Base-by-base conservation (phyloP, 805 yeast genomes). In the Cyberlindnera mississippiensis region DNA sequence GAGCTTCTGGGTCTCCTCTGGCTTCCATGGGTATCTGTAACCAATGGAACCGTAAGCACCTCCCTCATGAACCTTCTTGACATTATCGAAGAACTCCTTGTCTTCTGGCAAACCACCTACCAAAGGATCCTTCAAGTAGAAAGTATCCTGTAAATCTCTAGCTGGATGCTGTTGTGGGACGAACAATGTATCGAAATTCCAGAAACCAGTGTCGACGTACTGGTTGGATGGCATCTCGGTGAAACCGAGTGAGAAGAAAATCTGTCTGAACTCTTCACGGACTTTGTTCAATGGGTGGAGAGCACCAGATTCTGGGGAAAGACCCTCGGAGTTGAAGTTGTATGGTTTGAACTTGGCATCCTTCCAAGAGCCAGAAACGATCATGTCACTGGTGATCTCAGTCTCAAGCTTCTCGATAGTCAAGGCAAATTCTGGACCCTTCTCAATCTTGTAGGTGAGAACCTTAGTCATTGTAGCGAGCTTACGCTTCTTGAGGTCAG, bases 91-190 rank as follows among this genome's bases (percentile, higher is more conserved):
- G 70, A 83, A 93, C 57, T 71, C 66, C 61, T 73, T 72, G 67
- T 93, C 99, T 52, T 80, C 80, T 40, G 98, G 99, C 55, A 75
- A 71, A 48, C 81, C 82, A 42, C 96, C 96, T 48, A 66, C 71
- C 37, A 69, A 72, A 27, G 99, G 99, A 62, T 93, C 98, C 63
- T 90, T 91, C 68, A 93, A 75, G 70, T 93, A 93, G 73, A 93
- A 93, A 45, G 99, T 93, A 69, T 93, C 99, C 69, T 93, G 99
- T 64, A 93, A 75, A 64, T 93, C 99, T 72, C 99, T 83, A 37
- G 99, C 99, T 14, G 99, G 99, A 71, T 93, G 99, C 71, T 93
- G 98, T 71, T 93, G 99, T 42, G 99, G 99, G 41, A 93, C 99
- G 59, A 71, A 93, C 58, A 93, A 75, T 4, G 99, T 80, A 65